Evolutionary conservation across 2,329 filamentous ascomycete genomes (phyloP).

Genomic region (Penicillium sumatraense): DNA sequence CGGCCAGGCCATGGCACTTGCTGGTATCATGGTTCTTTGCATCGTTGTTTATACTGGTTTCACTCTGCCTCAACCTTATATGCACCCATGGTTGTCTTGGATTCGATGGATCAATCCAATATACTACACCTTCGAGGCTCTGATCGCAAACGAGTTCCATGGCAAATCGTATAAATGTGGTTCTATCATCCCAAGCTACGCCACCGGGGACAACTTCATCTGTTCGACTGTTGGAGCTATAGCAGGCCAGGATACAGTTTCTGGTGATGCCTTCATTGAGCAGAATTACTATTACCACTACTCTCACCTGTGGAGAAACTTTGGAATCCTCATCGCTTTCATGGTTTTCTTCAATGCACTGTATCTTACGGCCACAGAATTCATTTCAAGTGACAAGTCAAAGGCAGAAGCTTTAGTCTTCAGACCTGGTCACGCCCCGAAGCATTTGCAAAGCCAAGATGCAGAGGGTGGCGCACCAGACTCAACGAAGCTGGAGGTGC

Average conservation of each 20-base stretch:
- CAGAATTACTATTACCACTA: constrained; percentile 61
- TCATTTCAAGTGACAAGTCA: constrained; percentile 66
- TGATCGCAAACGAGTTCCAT: constrained; percentile 84
- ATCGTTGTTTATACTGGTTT: constrained; percentile 56
- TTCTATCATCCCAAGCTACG: constrained; percentile 53
- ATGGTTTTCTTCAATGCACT: constrained; percentile 62
- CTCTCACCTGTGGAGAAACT: constrained; percentile 68
- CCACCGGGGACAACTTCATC: constrained; percentile 48
- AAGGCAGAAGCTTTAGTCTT: constrained; percentile 79
- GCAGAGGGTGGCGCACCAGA: constrained; percentile 3
- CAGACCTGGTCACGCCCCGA: constrained; percentile 57
- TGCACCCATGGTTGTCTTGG: constrained; percentile 81
- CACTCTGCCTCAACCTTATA: constrained; percentile 56
- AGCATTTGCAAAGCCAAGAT: constrained; percentile 7
- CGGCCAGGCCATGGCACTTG: constrained; percentile 59
- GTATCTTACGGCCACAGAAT: constrained; percentile 58
- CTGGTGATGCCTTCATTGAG: constrained; percentile 63
- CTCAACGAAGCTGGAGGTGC: constrained; percentile 14
- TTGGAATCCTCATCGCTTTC: constrained; percentile 70
- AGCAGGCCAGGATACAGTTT: constrained; percentile 57
- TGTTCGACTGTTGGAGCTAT: constrained; percentile 64
- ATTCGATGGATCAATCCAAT: constrained; percentile 80
- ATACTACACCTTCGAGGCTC: constrained; percentile 77
- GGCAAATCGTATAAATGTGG: constrained; percentile 62
- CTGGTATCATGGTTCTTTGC: constrained; percentile 52